phyloP scores from a whole-genome alignment of 331 rosid genomes.

The Acacia pycnantha region DNA sequence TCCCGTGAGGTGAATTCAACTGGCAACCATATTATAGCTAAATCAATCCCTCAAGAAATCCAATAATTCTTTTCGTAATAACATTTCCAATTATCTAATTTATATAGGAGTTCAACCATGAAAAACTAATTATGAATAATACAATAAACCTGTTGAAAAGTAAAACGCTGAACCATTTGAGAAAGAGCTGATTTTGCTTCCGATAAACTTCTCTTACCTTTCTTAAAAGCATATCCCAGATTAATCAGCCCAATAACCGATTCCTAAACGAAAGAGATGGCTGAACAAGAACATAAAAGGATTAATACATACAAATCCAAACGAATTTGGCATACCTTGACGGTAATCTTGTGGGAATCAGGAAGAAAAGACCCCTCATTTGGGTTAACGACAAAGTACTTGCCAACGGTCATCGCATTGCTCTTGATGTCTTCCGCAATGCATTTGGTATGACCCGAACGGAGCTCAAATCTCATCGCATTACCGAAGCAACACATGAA shows the following conservation, averaged over 20 bases:
- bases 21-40: conserved; percentile 35
- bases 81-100: not conserved
- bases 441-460: conserved; percentile 69
- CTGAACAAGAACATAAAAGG: not conserved
- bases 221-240: not conserved
- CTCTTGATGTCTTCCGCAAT: conserved; percentile 72
- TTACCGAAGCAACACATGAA: conserved; percentile 27
- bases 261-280: not conserved
- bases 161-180: conserved; percentile 1
- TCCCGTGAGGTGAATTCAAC: conserved; percentile 78
- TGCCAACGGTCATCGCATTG: conserved; percentile 75
- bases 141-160: not conserved
- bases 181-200: not conserved
- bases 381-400: conserved; percentile 58
- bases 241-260: not conserved
- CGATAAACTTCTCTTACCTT: not conserved
- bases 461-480: conserved; percentile 73
- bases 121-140: not conserved
- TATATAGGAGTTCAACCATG: not conserved
- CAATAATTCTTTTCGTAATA: conserved; percentile 8
- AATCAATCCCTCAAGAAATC: conserved; percentile 34
- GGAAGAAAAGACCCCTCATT: conserved; percentile 53
- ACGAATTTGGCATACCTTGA: conserved; percentile 52
- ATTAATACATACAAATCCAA: not conserved
- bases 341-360: conserved; percentile 57